Evolutionary conservation across 805 yeast species (phyloP).

Genomic region (Cyberlindnera maclurae): DNA sequence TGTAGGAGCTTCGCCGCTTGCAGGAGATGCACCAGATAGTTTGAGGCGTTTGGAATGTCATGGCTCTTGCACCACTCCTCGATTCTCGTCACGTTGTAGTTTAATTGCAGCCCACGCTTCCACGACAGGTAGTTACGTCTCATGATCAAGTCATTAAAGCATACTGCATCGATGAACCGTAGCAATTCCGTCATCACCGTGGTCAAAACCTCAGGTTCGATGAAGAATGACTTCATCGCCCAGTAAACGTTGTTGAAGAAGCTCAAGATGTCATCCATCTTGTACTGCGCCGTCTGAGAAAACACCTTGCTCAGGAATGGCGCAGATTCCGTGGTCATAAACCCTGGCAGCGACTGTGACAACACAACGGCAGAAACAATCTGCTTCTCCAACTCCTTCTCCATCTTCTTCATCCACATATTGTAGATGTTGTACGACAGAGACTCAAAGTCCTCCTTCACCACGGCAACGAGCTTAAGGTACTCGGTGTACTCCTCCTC

Average conservation of each 20-base stretch:
- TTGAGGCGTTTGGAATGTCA: constrained; percentile 80
- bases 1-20: constrained; percentile 93
- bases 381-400: constrained; percentile 82
- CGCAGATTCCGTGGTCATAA: constrained; percentile 73
- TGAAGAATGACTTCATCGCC: constrained; percentile 86
- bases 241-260: constrained; percentile 86
- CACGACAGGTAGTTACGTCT: constrained; percentile 90
- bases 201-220: constrained; percentile 77
- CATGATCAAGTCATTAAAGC: constrained; percentile 94
- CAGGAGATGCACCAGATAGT: constrained; percentile 74
- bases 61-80: constrained; percentile 99
- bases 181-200: constrained; percentile 80
- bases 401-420: constrained; percentile 95
- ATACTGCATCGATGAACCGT: constrained; percentile 81
- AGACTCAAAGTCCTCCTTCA: constrained; percentile 89
- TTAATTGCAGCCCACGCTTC: constrained; percentile 96
- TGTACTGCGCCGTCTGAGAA: constrained; percentile 61
- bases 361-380: constrained; percentile 92
- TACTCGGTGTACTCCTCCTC: constrained; percentile 88
- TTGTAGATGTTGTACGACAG: constrained; percentile 90
- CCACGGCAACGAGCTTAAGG: constrained; percentile 79
- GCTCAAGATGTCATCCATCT: constrained; percentile 91
- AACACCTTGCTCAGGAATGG: constrained; percentile 83
- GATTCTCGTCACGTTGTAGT: constrained; percentile 90
- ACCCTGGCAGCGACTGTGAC: constrained; percentile 94